These are phyloP conservation scores for Mrakia blollopis DNA, from an alignment of 768 basidiomycete species.

Conservation along the genomic window DNA sequence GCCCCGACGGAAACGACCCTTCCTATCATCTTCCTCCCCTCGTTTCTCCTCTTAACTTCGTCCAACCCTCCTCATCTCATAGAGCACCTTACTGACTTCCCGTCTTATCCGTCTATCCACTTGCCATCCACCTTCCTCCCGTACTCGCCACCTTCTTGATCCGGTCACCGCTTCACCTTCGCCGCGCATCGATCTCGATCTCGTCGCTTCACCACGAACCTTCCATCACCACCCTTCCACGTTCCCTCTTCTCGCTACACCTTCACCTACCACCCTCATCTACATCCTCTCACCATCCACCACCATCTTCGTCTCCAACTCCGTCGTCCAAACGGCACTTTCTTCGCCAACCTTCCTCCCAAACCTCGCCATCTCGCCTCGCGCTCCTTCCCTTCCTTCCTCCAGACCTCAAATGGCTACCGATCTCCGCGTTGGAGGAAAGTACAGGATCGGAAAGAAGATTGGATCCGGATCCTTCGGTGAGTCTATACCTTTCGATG, in stretches of 20 bases:
- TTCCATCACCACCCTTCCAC: background rate
- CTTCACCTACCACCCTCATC: background rate
- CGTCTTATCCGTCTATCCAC: background rate
- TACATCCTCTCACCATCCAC: background rate
- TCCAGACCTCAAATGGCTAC: conserved; percentile 32
- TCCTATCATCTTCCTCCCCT: background rate
- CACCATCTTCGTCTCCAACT: background rate
- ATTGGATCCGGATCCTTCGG: conserved; percentile 34
- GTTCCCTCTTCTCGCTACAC: background rate
- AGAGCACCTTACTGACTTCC: background rate
- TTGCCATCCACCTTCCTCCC: background rate
- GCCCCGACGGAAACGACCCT: no score
- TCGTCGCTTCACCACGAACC: background rate
- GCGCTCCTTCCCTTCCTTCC: background rate
- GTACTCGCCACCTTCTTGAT: background rate
- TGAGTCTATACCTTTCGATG: background rate
- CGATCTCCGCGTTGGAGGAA: conserved; percentile 33
- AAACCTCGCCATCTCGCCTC: conserved; percentile 6
- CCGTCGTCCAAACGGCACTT: background rate
- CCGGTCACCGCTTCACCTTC: background rate
- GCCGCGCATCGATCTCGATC: background rate
- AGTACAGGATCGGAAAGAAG: conserved; percentile 34
- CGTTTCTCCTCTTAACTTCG: background rate
- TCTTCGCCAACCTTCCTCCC: background rate
- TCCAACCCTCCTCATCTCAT: no score